These are phyloP conservation scores for Salix purpurea DNA, from an alignment of 345 rosid species.

Conservation along the genomic window DNA sequence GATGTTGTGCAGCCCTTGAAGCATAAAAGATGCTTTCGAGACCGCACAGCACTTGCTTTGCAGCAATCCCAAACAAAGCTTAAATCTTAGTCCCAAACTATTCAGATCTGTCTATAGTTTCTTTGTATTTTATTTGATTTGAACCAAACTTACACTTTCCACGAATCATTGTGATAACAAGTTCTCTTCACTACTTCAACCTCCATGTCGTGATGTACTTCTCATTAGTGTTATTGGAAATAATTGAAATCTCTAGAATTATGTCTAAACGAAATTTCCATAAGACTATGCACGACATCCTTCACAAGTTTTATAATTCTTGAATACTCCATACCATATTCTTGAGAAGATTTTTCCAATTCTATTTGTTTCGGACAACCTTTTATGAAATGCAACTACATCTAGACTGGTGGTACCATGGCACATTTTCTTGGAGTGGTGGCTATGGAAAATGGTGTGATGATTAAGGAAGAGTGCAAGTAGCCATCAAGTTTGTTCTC, in stretches of 20 bases:
- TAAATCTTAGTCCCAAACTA: not conserved
- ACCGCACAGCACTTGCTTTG: not conserved
- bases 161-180: not conserved
- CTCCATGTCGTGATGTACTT: not conserved
- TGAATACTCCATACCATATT: not conserved
- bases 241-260: not conserved
- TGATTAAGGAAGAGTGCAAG: too few relatives aligned
- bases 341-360: not conserved
- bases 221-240: not conserved
- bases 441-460: too few relatives aligned
- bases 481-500: too few relatives aligned
- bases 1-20: not conserved
- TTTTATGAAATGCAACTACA: not conserved
- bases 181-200: not conserved
- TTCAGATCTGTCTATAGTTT: not conserved
- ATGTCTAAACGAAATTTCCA: not conserved
- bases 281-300: not conserved
- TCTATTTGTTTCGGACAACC: not conserved
- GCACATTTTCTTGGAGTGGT: too few relatives aligned
- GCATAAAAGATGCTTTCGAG: not conserved
- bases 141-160: not conserved
- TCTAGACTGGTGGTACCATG: not conserved
- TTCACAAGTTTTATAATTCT: not conserved
- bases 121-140: not conserved
- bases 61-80: not conserved